Conservation (phyloP, 2,329 filamentous ascomycete species). For the Talaromyces sp. region DNA sequence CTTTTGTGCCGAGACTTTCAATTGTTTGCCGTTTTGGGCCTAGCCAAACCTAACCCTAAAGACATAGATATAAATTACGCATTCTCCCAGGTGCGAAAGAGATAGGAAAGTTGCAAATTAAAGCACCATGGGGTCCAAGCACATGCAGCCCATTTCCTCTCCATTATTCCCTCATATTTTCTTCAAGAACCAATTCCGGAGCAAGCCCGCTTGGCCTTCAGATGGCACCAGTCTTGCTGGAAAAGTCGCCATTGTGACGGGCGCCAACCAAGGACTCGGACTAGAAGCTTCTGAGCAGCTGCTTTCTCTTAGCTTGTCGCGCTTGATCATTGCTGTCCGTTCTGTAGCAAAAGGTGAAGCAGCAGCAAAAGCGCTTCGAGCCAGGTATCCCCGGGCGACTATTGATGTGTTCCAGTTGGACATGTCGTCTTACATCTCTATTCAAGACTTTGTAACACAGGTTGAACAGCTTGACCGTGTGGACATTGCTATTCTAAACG, state of each 20-base stretch:
- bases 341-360: conserved; percentile 37
- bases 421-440: conserved; percentile 37
- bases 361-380: conserved; percentile 33
- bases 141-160: background rate
- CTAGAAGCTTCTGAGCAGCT: conserved; percentile 47
- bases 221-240: conserved; percentile 14
- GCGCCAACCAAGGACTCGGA: conserved; percentile 49
- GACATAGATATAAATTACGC: background rate
- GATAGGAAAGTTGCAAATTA: background rate
- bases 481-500: conserved; percentile 43
- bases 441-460: conserved; percentile 29
- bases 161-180: background rate
- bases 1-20: background rate
- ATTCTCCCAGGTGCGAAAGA: background rate
- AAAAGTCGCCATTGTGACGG: conserved; percentile 45
- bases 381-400: conserved; percentile 20
- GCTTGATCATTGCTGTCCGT: conserved; percentile 44
- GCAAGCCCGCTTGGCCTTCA: background rate
- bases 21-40: background rate
- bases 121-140: background rate
- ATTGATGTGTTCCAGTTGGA: conserved; percentile 43
- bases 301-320: conserved; percentile 34
- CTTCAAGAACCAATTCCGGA: background rate
- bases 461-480: conserved; percentile 33
- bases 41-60: background rate